A percentile compares a stretch with the other conserved stretches of the same genome.
phyloP scores from a whole-genome alignment of 257 asterid genomes.

The Plectranthus barbatus region DNA sequence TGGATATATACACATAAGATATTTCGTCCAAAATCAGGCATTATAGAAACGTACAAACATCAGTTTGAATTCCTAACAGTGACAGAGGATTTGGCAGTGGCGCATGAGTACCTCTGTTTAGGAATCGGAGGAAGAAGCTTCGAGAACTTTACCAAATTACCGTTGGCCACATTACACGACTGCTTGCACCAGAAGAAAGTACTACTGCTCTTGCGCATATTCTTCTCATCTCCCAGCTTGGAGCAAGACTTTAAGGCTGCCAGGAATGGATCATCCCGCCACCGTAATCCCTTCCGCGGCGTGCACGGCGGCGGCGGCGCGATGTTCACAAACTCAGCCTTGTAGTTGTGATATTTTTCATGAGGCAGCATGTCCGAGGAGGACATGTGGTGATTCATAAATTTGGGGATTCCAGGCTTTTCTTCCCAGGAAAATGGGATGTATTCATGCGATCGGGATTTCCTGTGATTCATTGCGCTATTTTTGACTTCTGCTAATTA shows the following conservation, averaged over 20 bases:
- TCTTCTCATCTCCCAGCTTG: conserved; percentile 12
- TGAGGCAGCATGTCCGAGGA: background rate
- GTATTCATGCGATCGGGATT: conserved; percentile 26
- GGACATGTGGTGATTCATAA: conserved; percentile 22
- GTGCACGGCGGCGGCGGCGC: conserved; percentile 43
- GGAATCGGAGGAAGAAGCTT: conserved; percentile 59
- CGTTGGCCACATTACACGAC: conserved; percentile 32
- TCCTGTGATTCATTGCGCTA: conserved; percentile 39
- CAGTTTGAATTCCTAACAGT: conserved; percentile 15
- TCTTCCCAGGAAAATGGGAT: conserved; percentile 84
- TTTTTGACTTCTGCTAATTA: too few species aligned
- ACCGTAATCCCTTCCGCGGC: conserved; percentile 10
- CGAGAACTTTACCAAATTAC: conserved; percentile 28
- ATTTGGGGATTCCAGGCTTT: conserved; percentile 57
- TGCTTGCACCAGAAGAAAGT: conserved; percentile 42
- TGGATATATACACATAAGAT: too few species aligned
- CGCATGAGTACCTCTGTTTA: conserved; percentile 25
- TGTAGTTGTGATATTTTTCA: too few species aligned
- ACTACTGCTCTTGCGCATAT: conserved; percentile 6
- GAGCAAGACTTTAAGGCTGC: conserved; percentile 51
- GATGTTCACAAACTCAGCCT: background rate
- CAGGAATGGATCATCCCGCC: conserved; percentile 50
- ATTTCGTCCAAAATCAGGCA: too few species aligned
- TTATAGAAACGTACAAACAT: too few species aligned
- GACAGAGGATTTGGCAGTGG: conserved; percentile 17